These are phyloP conservation scores for Striga hermonthica DNA, from an alignment of 305 asterid genomes.

Conservation along the genomic window DNA sequence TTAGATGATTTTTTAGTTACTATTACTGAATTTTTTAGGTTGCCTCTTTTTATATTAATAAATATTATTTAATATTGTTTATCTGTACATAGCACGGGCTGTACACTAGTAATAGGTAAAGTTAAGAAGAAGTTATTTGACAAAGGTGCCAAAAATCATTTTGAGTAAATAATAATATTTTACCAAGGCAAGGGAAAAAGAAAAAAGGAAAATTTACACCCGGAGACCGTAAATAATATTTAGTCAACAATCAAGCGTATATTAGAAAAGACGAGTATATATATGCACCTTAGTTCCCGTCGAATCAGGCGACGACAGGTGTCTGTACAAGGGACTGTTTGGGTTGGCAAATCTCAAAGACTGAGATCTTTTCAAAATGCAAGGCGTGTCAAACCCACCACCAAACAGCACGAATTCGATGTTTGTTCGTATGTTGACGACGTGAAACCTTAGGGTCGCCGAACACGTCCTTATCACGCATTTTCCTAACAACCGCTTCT, in stretches of 20 bases:
- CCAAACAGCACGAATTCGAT: constrained; percentile 64
- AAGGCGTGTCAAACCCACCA: constrained; percentile 68
- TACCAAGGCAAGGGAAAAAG: background rate
- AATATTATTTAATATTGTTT: too few relatives aligned
- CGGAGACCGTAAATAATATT: too few relatives aligned
- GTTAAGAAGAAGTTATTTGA: too few relatives aligned
- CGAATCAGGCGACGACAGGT: constrained; percentile 59
- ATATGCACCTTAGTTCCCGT: constrained; percentile 55
- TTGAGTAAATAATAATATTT: background rate
- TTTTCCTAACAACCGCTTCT: constrained; percentile 30
- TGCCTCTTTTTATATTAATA: too few relatives aligned
- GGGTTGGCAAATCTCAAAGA: constrained; percentile 54
- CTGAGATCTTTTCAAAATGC: constrained; percentile 45
- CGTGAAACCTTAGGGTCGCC: constrained; percentile 62
- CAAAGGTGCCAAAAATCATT: too few relatives aligned
- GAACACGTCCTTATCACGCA: constrained; percentile 50
- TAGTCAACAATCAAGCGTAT: too few relatives aligned
- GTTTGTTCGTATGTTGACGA: constrained; percentile 72
- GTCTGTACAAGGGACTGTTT: constrained; percentile 60
- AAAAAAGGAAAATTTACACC: too few relatives aligned
- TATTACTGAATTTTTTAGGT: too few relatives aligned
- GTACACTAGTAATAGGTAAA: too few relatives aligned
- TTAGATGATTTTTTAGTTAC: too few relatives aligned
- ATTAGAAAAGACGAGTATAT: too few relatives aligned
- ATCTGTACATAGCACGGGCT: too few relatives aligned